Evolutionary conservation across 75 land plant species (phyloP).

Genomic region (Selaginella moellendorffii): DNA sequence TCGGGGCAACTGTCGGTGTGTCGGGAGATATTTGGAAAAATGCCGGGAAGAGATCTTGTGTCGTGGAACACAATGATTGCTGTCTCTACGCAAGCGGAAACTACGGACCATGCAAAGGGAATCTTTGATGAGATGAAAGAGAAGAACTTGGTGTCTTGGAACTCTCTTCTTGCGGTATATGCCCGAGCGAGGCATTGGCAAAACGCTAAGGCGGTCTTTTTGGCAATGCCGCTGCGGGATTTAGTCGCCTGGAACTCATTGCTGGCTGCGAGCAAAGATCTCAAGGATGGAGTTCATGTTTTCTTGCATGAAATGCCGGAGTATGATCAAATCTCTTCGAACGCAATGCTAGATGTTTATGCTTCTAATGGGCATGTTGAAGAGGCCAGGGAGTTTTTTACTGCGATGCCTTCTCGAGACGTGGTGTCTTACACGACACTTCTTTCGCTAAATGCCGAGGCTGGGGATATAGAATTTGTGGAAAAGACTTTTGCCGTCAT

Average conservation of each 20-base stretch:
- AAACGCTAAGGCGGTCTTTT: not conserved
- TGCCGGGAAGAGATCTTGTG: not conserved
- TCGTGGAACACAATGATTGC: not conserved
- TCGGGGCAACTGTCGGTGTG: not conserved
- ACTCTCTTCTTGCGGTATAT: not conserved
- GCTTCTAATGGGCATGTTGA: not conserved
- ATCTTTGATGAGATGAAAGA: not conserved
- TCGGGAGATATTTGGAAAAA: not conserved
- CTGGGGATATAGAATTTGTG: not conserved
- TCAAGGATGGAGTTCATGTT: not conserved
- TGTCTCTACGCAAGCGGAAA: not conserved
- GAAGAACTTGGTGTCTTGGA: not conserved
- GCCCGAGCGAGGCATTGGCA: not conserved
- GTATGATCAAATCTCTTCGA: not conserved
- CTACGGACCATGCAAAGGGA: not conserved
- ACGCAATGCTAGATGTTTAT: not conserved
- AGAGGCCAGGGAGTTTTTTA: not conserved
- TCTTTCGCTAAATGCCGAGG: not conserved
- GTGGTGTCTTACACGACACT: not conserved
- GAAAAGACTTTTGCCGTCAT: not conserved
- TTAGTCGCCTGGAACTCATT: not conserved
- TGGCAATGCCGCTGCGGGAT: not conserved
- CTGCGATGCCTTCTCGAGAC: not conserved
- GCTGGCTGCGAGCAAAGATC: not conserved
- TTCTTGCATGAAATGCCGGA: slow-evolving; percentile 2